Evolutionary conservation across 192 early-diverging fungal genomes (phyloP).

Genomic region (Coemansia erecta): DNA sequence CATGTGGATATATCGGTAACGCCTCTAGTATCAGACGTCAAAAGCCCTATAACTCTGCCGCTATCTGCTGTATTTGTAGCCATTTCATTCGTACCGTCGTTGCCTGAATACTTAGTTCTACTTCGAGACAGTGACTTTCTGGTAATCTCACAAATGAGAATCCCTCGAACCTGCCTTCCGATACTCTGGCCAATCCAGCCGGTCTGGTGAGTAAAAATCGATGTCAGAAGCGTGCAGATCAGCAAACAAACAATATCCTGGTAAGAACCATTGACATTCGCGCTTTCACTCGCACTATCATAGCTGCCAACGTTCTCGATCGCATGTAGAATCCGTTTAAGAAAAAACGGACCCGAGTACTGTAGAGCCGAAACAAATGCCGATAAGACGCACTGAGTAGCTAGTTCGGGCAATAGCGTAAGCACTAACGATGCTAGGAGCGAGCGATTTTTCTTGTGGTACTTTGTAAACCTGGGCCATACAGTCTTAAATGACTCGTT

Average conservation of each 20-base stretch:
- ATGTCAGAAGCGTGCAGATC: no score
- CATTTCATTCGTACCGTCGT: background rate
- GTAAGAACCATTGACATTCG: slow-evolving; percentile 37
- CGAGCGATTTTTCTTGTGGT: no score
- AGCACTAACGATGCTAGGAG: no score
- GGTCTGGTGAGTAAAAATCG: no score
- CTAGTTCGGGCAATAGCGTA: no score
- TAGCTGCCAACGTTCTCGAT: slow-evolving; percentile 34
- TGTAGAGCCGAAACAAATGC: no score
- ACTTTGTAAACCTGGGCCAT: no score
- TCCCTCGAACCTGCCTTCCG: no score
- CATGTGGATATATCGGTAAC: slow-evolving; percentile 41
- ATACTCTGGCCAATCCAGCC: no score
- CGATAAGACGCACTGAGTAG: no score
- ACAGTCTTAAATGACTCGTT: no score
- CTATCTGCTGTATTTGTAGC: slow-evolving; percentile 25
- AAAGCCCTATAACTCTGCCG: slow-evolving; percentile 53
- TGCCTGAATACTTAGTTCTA: background rate
- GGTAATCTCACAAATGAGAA: no score
- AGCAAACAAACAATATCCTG: slow-evolving; percentile 59
- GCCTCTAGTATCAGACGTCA: background rate
- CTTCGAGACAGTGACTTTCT: slow-evolving; percentile 25
- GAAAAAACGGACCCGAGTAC: slow-evolving; percentile 57
- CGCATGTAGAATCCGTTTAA: slow-evolving; percentile 54
- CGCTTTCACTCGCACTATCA: slow-evolving; percentile 2